Conservation (phyloP, 768 basidiomycete species). For the Leccinum pellstonianum region DNA sequence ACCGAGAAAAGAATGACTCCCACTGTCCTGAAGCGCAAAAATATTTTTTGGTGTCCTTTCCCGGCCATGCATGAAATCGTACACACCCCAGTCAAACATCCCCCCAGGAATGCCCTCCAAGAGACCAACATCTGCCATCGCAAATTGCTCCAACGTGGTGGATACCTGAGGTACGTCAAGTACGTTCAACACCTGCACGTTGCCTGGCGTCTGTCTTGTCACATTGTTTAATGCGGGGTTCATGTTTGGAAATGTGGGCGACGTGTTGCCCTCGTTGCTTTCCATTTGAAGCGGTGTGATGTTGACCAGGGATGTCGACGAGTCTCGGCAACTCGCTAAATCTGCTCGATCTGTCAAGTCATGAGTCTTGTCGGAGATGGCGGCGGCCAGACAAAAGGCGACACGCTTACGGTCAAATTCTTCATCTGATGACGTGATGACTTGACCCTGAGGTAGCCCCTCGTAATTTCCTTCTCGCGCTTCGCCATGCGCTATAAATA, state of each 20-base stretch:
- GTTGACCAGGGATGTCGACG: slow-evolving; percentile 48
- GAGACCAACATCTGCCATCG: slow-evolving; percentile 64
- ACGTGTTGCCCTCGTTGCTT: slow-evolving; percentile 26
- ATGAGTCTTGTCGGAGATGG: neutral
- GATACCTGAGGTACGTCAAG: slow-evolving; percentile 60
- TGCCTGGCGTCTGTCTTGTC: slow-evolving; percentile 37
- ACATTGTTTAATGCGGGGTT: slow-evolving; percentile 72
- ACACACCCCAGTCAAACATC: slow-evolving; percentile 87
- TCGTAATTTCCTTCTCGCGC: slow-evolving; percentile 45
- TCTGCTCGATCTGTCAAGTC: slow-evolving; percentile 16
- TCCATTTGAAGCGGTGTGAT: slow-evolving; percentile 48
- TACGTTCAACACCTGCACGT: slow-evolving; percentile 77
- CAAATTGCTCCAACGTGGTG: slow-evolving; percentile 59
- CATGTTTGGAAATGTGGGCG: slow-evolving; percentile 49
- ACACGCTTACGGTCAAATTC: slow-evolving; percentile 50
- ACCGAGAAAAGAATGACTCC: slow-evolving; percentile 77
- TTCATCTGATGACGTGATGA: slow-evolving; percentile 51
- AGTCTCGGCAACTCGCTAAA: slow-evolving; percentile 17
- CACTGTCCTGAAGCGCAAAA: slow-evolving; percentile 58
- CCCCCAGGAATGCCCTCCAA: slow-evolving; percentile 78
- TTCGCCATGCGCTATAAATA: slow-evolving; percentile 67
- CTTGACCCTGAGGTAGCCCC: slow-evolving; percentile 54
- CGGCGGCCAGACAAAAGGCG: slow-evolving; percentile 15
- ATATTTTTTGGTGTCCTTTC: neutral
- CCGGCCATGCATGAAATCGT: slow-evolving; percentile 21